phyloP scores from a whole-genome alignment of 345 rosid genomes.

The Eucalyptus polybractea region DNA sequence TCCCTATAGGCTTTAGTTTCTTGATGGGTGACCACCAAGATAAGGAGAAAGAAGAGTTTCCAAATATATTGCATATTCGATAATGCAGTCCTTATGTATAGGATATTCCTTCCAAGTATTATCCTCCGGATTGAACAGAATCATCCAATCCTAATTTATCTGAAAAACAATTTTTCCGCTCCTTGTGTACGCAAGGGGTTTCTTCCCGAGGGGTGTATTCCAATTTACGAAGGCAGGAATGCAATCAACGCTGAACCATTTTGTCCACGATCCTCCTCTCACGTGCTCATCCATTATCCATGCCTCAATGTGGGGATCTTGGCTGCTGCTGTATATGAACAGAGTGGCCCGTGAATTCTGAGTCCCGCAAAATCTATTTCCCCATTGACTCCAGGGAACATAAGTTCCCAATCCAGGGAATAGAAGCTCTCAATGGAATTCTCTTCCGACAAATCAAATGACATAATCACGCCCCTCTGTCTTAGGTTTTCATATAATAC shows the following conservation, averaged over 20 bases:
- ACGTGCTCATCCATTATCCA: neutral
- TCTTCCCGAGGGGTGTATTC: neutral
- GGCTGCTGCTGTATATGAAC: too few species aligned
- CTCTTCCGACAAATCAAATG: too few species aligned
- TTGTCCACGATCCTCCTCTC: neutral
- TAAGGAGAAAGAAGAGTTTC: too few species aligned
- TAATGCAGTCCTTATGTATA: rapidly evolving
- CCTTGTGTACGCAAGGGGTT: neutral
- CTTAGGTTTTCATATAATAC: too few species aligned
- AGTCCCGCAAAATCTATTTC: too few species aligned
- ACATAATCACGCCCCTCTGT: too few species aligned
- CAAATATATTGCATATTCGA: too few species aligned
- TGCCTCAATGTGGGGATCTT: neutral
- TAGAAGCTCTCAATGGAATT: too few species aligned
- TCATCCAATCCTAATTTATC: neutral
- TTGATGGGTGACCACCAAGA: too few species aligned
- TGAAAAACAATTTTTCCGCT: neutral
- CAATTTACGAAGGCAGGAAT: neutral
- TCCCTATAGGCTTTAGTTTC: neutral
- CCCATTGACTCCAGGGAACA: too few species aligned
- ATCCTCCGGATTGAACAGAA: neutral
- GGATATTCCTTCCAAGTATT: neutral
- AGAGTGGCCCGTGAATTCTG: too few species aligned
- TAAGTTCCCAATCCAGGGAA: too few species aligned
- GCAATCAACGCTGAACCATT: neutral